A percentile compares a stretch with the other conserved stretches of the same genome.
Conservation (phyloP, 1,284 basidiomycete species). For the Moesziomyces aphidis region DNA sequence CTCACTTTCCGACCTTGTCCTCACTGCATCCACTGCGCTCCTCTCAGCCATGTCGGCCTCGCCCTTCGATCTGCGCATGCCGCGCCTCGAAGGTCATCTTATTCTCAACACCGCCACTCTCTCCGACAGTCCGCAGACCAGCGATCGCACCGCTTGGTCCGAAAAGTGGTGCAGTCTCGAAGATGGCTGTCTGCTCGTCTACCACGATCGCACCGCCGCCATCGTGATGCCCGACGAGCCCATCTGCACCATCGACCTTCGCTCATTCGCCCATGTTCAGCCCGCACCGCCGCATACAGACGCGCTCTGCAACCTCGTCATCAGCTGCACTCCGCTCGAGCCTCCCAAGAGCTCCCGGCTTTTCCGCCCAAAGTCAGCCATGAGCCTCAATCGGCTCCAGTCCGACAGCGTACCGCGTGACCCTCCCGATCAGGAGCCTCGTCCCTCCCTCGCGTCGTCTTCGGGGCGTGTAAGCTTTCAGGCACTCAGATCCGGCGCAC, state of each 20-base stretch:
- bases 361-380: constrained; percentile 20
- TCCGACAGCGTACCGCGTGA: constrained; percentile 1
- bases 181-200: constrained; percentile 37
- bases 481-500: neutral
- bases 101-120: constrained; percentile 21
- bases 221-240: constrained; percentile 24
- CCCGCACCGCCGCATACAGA: neutral
- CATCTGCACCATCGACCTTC: constrained; percentile 18
- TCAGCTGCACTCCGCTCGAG: constrained; percentile 9
- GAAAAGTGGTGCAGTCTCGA: constrained; percentile 45
- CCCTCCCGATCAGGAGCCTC: constrained; percentile 4
- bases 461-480: constrained; percentile 12
- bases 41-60: constrained; percentile 1
- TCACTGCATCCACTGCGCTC: neutral
- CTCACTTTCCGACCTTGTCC: neutral
- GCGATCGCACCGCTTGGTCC: constrained; percentile 21
- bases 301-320: constrained; percentile 10
- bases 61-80: constrained; percentile 11
- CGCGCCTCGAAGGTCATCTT: constrained; percentile 34
- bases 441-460: constrained; percentile 4
- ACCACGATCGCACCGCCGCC: constrained; percentile 32
- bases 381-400: constrained; percentile 13
- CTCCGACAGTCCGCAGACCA: constrained; percentile 16
- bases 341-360: constrained; percentile 5
- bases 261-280: constrained; percentile 14